phyloP scores from a whole-genome alignment of 2,329 filamentous ascomycete species.

The Penicillium sp. region DNA sequence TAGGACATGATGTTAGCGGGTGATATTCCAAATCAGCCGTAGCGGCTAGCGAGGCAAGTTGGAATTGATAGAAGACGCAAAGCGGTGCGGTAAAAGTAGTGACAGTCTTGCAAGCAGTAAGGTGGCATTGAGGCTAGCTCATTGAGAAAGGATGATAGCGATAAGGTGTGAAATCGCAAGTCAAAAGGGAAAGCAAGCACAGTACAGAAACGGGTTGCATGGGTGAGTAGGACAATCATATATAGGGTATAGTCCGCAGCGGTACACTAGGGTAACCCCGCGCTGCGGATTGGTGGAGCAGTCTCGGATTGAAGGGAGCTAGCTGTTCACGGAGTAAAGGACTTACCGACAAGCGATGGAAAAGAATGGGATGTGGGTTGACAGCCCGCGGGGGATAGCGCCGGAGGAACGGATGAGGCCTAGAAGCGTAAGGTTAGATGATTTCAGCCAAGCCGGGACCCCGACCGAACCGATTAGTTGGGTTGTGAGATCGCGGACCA shows the following conservation, averaged over 20 bases:
- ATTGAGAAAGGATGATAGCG: constrained; percentile 17
- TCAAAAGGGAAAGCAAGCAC: background rate
- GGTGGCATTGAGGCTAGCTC: constrained; percentile 70
- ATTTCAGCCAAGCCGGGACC: constrained; percentile 9
- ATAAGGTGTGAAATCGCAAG: background rate
- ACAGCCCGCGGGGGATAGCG: constrained; percentile 22
- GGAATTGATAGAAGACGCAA: constrained; percentile 82
- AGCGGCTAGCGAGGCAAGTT: constrained; percentile 76
- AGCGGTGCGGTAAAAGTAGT: constrained; percentile 91
- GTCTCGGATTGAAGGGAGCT: constrained; percentile 26
- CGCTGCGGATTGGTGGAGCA: constrained; percentile 8
- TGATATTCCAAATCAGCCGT: constrained; percentile 53
- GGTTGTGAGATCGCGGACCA: background rate
- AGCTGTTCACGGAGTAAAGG: constrained; percentile 13
- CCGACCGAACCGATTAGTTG: background rate
- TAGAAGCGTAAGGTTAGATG: constrained; percentile 21
- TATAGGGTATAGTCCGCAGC: constrained; percentile 1
- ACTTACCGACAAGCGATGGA: constrained; percentile 20
- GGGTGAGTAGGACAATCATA: constrained; percentile 6
- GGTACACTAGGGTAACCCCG: background rate
- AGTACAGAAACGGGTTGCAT: constrained; percentile 2
- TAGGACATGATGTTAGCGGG: constrained; percentile 62
- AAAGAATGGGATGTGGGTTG: constrained; percentile 15
- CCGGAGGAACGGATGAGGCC: constrained; percentile 41
- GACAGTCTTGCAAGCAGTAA: constrained; percentile 83